Conservation (phyloP, 352 stramenopile species). For the Saprolegnia parasitica region DNA sequence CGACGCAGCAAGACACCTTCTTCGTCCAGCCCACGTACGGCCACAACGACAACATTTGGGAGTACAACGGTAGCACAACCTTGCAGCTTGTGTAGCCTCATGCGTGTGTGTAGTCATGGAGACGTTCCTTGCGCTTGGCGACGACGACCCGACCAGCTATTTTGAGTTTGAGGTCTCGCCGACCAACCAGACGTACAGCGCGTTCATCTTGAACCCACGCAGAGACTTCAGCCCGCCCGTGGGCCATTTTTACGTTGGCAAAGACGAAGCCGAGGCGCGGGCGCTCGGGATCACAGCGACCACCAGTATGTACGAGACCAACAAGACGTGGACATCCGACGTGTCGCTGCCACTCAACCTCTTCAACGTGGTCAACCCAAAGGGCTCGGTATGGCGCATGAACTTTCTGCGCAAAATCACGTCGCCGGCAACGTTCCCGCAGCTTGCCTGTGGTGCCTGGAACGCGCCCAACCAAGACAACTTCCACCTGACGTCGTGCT, state of each 20-base stretch:
- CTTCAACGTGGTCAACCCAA: slow-evolving; percentile 12
- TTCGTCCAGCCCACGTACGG: slow-evolving; percentile 12
- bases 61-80: slow-evolving; percentile 10
- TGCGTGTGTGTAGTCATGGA: slow-evolving; percentile 7
- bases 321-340: slow-evolving; percentile 8
- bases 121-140: slow-evolving; percentile 21
- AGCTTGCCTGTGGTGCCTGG: slow-evolving; percentile 12
- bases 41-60: slow-evolving; percentile 29
- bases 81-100: slow-evolving; percentile 1
- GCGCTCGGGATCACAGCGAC: slow-evolving; percentile 8
- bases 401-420: slow-evolving; percentile 28
- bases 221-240: slow-evolving; percentile 22
- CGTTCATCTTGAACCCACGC: slow-evolving; percentile 27
- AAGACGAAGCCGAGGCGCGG: not conserved
- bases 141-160: slow-evolving; percentile 18
- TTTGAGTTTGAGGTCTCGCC: slow-evolving; percentile 29
- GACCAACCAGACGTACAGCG: slow-evolving; percentile 24
- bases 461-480: slow-evolving; percentile 26
- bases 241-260: slow-evolving; percentile 22
- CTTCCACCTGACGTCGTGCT: slow-evolving; percentile 23
- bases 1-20: not conserved
- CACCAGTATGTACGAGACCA: not conserved
- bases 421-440: not conserved
- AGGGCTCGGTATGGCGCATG: slow-evolving; percentile 26
- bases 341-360: not conserved